Conservation (phyloP, 2,329 filamentous ascomycete genomes). For the Trichoderma citrinoviride region DNA sequence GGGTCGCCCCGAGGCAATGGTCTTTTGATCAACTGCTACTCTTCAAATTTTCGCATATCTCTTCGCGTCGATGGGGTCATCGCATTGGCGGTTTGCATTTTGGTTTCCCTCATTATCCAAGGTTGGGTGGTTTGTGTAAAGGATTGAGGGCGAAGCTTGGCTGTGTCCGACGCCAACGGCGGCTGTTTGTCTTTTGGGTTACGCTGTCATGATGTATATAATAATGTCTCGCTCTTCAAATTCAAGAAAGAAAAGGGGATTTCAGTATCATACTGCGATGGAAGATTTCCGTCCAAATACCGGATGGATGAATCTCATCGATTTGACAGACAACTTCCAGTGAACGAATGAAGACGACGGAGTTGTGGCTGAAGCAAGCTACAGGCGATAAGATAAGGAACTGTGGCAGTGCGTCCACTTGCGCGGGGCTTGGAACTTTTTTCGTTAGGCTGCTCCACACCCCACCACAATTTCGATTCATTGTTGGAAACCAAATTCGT, state of each 20-base stretch:
- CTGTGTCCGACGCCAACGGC: not conserved
- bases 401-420: slow-evolving; percentile 8
- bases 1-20: slow-evolving; percentile 24
- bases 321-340: too few species aligned
- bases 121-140: not conserved
- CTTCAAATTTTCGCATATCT: not conserved
- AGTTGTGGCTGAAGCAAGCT: not conserved
- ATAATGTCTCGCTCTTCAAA: not conserved
- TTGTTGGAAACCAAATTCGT: slow-evolving; percentile 35
- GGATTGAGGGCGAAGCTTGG: slow-evolving; percentile 1
- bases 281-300: too few species aligned
- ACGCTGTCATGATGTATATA: slow-evolving; percentile 3
- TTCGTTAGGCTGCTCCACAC: slow-evolving; percentile 36
- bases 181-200: not conserved
- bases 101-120: not conserved
- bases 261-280: too few species aligned
- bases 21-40: slow-evolving; percentile 12
- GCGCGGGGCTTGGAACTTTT: slow-evolving; percentile 22
- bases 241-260: not conserved
- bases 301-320: too few species aligned
- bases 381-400: slow-evolving; percentile 2
- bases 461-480: slow-evolving; percentile 44
- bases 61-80: too few species aligned
- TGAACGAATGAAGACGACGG: not conserved
- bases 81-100: too few species aligned